phyloP scores from a whole-genome alignment of 495 filamentous ascomycete genomes.

The Bacidia gigantensis region DNA sequence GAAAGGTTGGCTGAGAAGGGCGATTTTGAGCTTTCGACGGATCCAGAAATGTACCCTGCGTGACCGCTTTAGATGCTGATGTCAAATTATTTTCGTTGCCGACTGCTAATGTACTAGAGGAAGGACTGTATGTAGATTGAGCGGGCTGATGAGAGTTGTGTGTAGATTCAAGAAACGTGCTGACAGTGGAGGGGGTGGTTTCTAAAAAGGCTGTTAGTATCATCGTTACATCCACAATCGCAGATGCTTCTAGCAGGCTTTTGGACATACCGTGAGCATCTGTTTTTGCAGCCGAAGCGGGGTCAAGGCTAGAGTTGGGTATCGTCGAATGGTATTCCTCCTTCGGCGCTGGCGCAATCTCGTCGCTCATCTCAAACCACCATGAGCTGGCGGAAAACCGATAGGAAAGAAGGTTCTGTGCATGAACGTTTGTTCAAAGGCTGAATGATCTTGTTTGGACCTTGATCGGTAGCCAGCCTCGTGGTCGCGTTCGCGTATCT shows the following conservation, averaged over 20 bases:
- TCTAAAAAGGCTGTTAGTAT: slow-evolving; percentile 6
- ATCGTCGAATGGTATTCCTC: slow-evolving; percentile 19
- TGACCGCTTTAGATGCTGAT: background rate
- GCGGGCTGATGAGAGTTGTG: background rate
- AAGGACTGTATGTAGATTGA: background rate
- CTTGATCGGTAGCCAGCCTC: background rate
- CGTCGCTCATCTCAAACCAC: slow-evolving; percentile 37
- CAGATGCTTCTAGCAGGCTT: background rate
- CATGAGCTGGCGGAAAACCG: background rate
- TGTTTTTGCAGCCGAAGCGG: slow-evolving; percentile 6
- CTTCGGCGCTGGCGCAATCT: slow-evolving; percentile 26
- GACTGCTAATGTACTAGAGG: slow-evolving; percentile 1
- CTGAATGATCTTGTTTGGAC: too few relatives aligned
- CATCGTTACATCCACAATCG: background rate
- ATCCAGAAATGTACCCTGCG: background rate
- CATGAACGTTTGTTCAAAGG: background rate
- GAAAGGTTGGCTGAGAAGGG: slow-evolving; percentile 48
- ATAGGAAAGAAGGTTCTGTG: background rate
- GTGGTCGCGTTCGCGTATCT: background rate
- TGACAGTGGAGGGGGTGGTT: slow-evolving; percentile 5
- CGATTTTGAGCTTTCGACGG: slow-evolving; percentile 45
- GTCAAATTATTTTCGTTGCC: background rate
- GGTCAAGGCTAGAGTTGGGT: slow-evolving; percentile 13
- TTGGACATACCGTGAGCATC: slow-evolving; percentile 8
- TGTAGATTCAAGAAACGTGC: slow-evolving; percentile 1